These are phyloP conservation scores for Talaromyces piceae DNA, from an alignment of 2,329 filamentous ascomycete genomes.

Conservation along the genomic window DNA sequence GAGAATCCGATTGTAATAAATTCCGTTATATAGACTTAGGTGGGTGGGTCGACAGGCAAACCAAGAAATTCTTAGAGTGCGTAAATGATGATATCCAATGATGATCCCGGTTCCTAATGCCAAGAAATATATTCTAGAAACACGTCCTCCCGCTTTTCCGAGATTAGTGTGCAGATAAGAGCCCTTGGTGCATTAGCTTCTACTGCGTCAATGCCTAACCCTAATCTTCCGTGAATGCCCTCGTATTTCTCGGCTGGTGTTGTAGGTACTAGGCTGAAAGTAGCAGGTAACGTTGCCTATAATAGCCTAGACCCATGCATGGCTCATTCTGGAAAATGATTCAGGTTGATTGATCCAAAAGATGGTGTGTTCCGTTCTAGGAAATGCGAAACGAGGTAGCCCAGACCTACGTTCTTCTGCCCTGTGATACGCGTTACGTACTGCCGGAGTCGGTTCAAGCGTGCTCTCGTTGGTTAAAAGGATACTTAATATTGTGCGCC, in stretches of 20 bases:
- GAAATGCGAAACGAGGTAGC: not conserved
- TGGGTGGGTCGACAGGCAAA: no score
- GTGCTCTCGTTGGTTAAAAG: not conserved
- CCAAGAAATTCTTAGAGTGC: no score
- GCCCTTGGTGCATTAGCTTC: no score
- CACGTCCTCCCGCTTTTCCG: not conserved
- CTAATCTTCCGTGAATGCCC: no score
- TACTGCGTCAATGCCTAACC: no score
- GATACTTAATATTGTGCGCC: not conserved
- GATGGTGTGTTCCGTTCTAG: not conserved
- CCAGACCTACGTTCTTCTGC: not conserved
- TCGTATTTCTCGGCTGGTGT: no score
- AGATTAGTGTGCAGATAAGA: no score
- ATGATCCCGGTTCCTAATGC: no score
- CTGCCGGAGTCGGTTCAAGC: not conserved
- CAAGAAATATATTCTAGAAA: no score
- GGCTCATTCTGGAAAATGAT: not conserved
- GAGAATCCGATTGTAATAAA: no score
- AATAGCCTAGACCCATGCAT: not conserved
- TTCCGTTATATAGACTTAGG: no score
- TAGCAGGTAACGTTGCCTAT: not conserved
- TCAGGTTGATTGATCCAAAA: constrained; percentile 1
- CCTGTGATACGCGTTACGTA: not conserved
- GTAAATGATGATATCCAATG: no score
- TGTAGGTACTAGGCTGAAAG: not conserved